Evolutionary conservation across 768 basidiomycete genomes (phyloP).

Genomic region (Hebeloma cylindrosporum): DNA sequence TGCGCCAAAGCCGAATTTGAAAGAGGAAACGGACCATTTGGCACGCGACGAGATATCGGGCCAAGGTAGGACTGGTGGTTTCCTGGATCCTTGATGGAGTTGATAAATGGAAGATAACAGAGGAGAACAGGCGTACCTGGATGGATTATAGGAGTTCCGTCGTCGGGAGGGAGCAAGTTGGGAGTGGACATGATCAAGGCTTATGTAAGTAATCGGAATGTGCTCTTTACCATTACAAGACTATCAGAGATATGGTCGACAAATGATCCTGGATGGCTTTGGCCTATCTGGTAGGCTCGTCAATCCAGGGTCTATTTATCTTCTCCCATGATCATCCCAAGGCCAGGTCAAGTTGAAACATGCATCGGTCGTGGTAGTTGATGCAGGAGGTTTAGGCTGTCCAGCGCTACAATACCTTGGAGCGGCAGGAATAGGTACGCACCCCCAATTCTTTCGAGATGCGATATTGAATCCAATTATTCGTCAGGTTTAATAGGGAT

Average conservation of each 20-base stretch:
- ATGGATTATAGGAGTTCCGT: slow-evolving; percentile 32
- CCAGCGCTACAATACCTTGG: slow-evolving; percentile 93
- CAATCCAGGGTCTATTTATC: not conserved
- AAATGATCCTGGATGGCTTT: slow-evolving; percentile 92
- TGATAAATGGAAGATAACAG: not conserved
- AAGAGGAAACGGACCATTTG: slow-evolving; percentile 95
- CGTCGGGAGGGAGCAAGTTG: slow-evolving; percentile 12
- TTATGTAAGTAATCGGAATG: no score
- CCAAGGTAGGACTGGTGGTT: slow-evolving; percentile 59
- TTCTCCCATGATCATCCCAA: slow-evolving; percentile 29
- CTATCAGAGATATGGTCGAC: slow-evolving; percentile 90
- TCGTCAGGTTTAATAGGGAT: slow-evolving; percentile 78
- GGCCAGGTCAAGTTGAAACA: slow-evolving; percentile 81
- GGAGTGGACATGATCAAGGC: slow-evolving; percentile 9
- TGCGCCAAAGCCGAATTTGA: slow-evolving; percentile 94
- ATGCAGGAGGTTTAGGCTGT: slow-evolving; percentile 95
- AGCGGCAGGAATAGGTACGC: slow-evolving; percentile 86
- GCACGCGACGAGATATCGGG: slow-evolving; percentile 87
- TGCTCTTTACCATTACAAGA: slow-evolving; percentile 60
- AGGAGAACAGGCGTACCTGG: slow-evolving; percentile 29
- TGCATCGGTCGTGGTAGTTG: slow-evolving; percentile 82
- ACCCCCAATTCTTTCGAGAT: not conserved
- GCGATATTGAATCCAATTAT: slow-evolving; percentile 4
- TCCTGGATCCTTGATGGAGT: slow-evolving; percentile 21
- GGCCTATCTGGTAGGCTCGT: slow-evolving; percentile 69